These are phyloP conservation scores for Trichoderma oligosporum DNA, from an alignment of 2,329 filamentous ascomycete species.

Conservation along the genomic window DNA sequence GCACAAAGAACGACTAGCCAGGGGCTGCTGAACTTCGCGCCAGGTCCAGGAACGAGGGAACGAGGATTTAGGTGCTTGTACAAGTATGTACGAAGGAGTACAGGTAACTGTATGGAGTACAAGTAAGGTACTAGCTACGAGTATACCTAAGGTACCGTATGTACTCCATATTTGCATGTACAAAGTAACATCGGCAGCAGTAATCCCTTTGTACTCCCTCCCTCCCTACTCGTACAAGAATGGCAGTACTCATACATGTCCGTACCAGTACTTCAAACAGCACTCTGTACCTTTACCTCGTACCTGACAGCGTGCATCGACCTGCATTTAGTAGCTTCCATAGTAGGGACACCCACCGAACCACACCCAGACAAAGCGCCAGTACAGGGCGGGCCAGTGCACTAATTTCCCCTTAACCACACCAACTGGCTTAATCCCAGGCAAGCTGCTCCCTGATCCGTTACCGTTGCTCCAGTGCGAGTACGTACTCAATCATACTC, in stretches of 20 bases:
- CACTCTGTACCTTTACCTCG: conserved; percentile 1
- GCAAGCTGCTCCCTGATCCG: conserved; percentile 17
- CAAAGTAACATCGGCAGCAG: too few species aligned
- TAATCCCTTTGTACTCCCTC: too few species aligned
- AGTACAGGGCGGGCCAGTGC: conserved; percentile 16
- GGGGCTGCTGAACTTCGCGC: conserved; percentile 13
- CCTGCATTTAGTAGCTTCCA: conserved; percentile 4
- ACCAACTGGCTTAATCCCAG: conserved; percentile 18
- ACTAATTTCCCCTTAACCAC: conserved; percentile 21
- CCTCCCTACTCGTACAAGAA: too few species aligned
- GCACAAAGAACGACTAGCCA: conserved; percentile 1
- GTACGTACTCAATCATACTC: conserved; percentile 15
- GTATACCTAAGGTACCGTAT: too few species aligned
- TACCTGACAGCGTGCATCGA: conserved; percentile 11
- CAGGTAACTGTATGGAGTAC: too few species aligned
- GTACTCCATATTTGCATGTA: too few species aligned
- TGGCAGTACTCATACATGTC: neutral
- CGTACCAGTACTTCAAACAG: neutral
- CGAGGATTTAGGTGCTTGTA: neutral
- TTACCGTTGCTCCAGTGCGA: neutral
- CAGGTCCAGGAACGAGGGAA: conserved; percentile 9
- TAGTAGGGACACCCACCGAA: neutral
- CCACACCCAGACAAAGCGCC: neutral
- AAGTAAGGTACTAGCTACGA: too few species aligned
- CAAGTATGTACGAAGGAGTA: neutral